Base-by-base conservation (phyloP, 2,329 filamentous ascomycete genomes). In the Ophiostoma sp. region DNA sequence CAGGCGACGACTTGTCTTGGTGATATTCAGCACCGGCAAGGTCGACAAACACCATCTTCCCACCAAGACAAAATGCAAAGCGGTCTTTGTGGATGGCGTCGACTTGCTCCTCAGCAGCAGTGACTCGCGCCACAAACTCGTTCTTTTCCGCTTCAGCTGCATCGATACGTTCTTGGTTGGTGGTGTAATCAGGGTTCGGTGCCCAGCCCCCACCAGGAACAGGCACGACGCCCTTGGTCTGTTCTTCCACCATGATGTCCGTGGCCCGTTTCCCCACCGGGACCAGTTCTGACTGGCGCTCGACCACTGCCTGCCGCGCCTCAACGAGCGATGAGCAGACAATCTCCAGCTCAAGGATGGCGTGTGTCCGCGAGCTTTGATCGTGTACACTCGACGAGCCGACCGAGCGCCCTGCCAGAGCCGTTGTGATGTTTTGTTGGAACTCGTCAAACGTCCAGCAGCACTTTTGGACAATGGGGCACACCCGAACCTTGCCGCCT, bases 281-380 rank as follows among this genome's bases (percentile, higher is more conserved):
- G 17, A 69, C 66, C 17, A 69, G 66, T 22, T 69, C 66, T 28
- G 66, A 69, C 66, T 69, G 66, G 1, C 66, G 50, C 2, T 70
- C 68, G 31, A 57, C 50, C 2, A 70, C 48, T 6, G 68, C 68
- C n/a, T 42, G 68, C 33, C 68, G 68, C 9, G 68, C 68, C 5
- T 42, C 68, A 11, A 59, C 50, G 50, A 70, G 69, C 28, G 66
- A 33, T 19, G 25, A 12, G 28, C 66, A 50, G 66, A 69, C 66
- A 36, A 69, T 52, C 66, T 69, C 66, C 28, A 69, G 66, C 66
- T 69, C 66, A 12, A 69, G 28, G 15, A 69, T 52, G 42, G 66
- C 66, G 28, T 69, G 66, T 2, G 66, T 69, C 25, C 66, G 42
- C 7, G 66, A 69, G 45, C 66, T 69, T 28, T 50, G 66, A 28